Conservation (phyloP, 1,139 yeast species). For the Suhomyces terraborum region DNA sequence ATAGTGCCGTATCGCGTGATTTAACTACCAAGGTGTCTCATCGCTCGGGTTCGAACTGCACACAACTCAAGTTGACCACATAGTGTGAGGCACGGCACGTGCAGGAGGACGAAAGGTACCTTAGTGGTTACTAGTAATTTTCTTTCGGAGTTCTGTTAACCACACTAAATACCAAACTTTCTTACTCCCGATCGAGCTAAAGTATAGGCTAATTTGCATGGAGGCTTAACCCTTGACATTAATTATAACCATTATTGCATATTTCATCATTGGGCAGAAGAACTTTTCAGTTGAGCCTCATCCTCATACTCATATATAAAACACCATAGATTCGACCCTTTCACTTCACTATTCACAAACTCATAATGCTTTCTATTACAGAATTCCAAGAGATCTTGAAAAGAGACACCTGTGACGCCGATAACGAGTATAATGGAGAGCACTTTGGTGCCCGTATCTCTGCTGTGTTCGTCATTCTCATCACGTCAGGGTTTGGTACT, state of each 20-base stretch:
- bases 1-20: no score
- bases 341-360: no score
- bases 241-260: conserved; percentile 2
- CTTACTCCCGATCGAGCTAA: not conserved
- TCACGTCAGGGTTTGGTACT: conserved; percentile 58
- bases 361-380: conserved; percentile 3
- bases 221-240: not conserved
- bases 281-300: no score
- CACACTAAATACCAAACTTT: not conserved
- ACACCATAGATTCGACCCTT: no score
- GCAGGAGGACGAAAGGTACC: not conserved
- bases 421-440: conserved; percentile 41
- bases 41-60: no score
- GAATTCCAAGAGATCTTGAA: conserved; percentile 12
- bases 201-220: not conserved
- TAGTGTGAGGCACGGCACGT: conserved; percentile 2
- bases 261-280: not conserved
- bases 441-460: conserved; percentile 69
- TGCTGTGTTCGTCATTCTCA: conserved; percentile 66
- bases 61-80: no score
- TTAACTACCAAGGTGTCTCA: conserved; percentile 4
- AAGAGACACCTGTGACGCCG: conserved; percentile 39
- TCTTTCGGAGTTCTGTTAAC: not conserved
- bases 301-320: no score
- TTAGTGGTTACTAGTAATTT: conserved; percentile 4